A percentile compares a stretch with the other conserved stretches of the same genome.
Conservation (phyloP, 1,284 basidiomycete species). For the Inonotus hispidus region DNA sequence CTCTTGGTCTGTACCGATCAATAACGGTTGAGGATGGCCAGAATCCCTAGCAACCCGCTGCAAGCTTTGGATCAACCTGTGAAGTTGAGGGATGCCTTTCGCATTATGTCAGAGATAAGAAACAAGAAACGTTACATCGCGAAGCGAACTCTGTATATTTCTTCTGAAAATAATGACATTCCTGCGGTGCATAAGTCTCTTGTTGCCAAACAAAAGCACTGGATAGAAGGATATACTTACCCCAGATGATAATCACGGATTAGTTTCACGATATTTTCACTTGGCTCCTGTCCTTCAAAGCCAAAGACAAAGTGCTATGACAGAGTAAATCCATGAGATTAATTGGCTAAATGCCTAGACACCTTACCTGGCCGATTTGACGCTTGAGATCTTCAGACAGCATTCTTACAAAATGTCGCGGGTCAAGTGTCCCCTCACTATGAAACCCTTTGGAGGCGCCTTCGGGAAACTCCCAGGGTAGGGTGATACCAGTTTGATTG, state of each 20-base stretch:
- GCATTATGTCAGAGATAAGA: not conserved
- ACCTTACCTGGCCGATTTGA: conserved; percentile 49
- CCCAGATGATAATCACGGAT: conserved; percentile 60
- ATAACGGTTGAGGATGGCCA: conserved; percentile 49
- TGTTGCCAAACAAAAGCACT: no score
- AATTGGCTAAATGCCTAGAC: not conserved
- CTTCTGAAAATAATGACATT: conserved; percentile 65
- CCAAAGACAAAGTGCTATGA: conserved; percentile 64
- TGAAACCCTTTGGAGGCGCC: not conserved
- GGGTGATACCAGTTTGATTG: no score
- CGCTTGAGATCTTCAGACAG: conserved; percentile 34
- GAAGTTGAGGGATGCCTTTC: conserved; percentile 47
- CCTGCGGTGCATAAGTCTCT: conserved; percentile 17
- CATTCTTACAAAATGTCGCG: not conserved
- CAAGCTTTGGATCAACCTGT: conserved; percentile 40
- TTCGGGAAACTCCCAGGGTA: no score
- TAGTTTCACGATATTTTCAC: conserved; percentile 47
- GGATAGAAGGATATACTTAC: conserved; percentile 24
- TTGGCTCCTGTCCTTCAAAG: conserved; percentile 52
- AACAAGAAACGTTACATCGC: conserved; percentile 11
- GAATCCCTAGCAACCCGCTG: conserved; percentile 51
- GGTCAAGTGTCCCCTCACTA: not conserved
- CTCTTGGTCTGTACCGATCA: conserved; percentile 70
- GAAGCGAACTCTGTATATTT: conserved; percentile 50
- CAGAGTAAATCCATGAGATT: no score